Percentiles rank a stretch among this genome's conserved stretches.
phyloP scores from a whole-genome alignment of 208 protist species.

The Crithidia sp. region DNA sequence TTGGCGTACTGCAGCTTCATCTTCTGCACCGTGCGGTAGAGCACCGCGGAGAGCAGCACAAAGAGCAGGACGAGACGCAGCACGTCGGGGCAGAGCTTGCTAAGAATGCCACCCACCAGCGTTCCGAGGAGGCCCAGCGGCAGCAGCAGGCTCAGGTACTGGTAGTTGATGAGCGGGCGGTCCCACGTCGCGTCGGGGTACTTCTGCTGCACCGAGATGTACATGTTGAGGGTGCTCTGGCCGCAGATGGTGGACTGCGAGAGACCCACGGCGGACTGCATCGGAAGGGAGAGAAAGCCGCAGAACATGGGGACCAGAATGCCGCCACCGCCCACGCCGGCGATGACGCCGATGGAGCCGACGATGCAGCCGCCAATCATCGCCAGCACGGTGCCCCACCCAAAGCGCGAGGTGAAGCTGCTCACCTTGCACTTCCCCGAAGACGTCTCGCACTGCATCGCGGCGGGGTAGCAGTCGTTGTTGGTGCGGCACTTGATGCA shows the following conservation, averaged over 20 bases:
- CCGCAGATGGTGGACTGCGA: slow-evolving; percentile 90
- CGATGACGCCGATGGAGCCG: slow-evolving; percentile 75
- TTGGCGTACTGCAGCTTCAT: slow-evolving; percentile 60
- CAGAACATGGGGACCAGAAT: slow-evolving; percentile 87
- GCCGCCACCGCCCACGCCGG: slow-evolving; percentile 84
- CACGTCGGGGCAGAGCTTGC: slow-evolving; percentile 78
- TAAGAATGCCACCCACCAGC: slow-evolving; percentile 71
- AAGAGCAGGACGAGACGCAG: slow-evolving; percentile 82
- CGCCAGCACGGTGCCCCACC: slow-evolving; percentile 39
- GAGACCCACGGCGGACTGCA: slow-evolving; percentile 66
- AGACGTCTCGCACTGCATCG: slow-evolving; percentile 49
- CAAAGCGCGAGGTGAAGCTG: slow-evolving; percentile 37
- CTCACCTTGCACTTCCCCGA: slow-evolving; percentile 56
- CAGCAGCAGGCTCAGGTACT: slow-evolving; percentile 79
- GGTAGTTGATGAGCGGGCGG: slow-evolving; percentile 87
- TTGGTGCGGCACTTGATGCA: slow-evolving; percentile 54
- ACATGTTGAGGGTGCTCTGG: slow-evolving; percentile 82
- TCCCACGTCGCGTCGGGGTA: slow-evolving; percentile 52
- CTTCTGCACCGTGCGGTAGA: slow-evolving; percentile 68
- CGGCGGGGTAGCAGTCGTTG: slow-evolving; percentile 67
- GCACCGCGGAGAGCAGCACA: slow-evolving; percentile 59
- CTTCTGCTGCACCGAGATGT: slow-evolving; percentile 58
- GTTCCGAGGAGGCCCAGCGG: slow-evolving; percentile 80
- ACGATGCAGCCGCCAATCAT: slow-evolving; percentile 62
- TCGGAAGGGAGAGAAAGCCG: slow-evolving; percentile 54